Base-by-base conservation (phyloP, 1,284 basidiomycete species). In the Moesziomyces sp. region DNA sequence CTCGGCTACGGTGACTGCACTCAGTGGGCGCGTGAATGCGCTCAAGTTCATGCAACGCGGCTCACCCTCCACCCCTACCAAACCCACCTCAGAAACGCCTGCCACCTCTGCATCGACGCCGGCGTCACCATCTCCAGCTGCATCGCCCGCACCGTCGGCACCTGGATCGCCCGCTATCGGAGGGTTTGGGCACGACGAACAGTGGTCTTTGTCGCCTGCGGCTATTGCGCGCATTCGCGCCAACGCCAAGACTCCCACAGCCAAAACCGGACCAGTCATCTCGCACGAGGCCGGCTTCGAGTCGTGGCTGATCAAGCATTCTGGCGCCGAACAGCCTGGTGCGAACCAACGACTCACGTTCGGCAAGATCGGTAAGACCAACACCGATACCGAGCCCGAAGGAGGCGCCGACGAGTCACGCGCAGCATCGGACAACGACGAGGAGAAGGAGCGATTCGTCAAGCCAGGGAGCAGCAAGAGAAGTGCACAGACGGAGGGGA, bases 21-120 rank as follows among this genome's bases (percentile, higher is more conserved):
- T 74, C 18, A 74, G 72, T 57, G 72, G 72, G 24, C 63, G 67
- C 33, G 72, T 74, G 5, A 58, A 59, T 43, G 72, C 66, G 55
- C 67, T 74, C 67, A 70, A 74, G 57, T 74, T 74, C 45, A 74
- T 74, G 72, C 72, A 74, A 57, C 71, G 65, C 44, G 71, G 59
- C 45, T 58, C 62, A 1, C 48, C 62, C 23, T 51, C 58, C 40
- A 42, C 44, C 43, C 33, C 49, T 14, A 28, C 55, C 10, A 35
- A 54, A 7, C 44, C 56, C 1, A 26, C 52, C 19, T 48, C 51
- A 43, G 18, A 53, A 24, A 26, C 30, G 21, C 19, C 49, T 19
- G 16, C 26, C 23, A 19, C 50, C n/a, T 26, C 51, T 0, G 40
- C 43, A 10, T 28, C 28, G 18, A 21, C 38, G 7, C 24, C 6